Conservation (phyloP, 2,329 filamentous ascomycete species). For the Neofusicoccum parvum region DNA sequence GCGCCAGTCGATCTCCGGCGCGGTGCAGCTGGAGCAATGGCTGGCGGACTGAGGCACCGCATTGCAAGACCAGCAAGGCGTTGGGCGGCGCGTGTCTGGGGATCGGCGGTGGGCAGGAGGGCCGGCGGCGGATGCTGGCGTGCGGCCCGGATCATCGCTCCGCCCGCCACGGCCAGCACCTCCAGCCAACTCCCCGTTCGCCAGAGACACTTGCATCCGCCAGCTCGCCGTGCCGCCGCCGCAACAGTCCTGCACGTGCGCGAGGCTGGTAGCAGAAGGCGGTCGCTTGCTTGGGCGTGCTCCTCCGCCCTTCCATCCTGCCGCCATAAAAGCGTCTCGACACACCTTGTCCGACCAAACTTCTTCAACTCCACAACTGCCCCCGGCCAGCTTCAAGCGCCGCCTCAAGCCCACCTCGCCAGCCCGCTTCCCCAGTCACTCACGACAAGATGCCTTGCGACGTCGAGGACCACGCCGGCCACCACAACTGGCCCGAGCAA, state of each 20-base stretch:
- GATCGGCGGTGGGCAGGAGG: background rate
- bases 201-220: background rate
- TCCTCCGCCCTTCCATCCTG: background rate
- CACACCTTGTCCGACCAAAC: background rate
- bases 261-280: background rate
- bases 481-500: constrained; percentile 20
- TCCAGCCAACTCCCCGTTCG: background rate
- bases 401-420: background rate
- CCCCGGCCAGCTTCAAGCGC: background rate
- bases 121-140: background rate
- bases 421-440: background rate
- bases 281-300: background rate
- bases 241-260: background rate
- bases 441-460: constrained; percentile 10
- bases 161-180: constrained; percentile 10
- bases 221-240: too few relatives aligned
- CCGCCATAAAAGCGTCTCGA: background rate
- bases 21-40: background rate
- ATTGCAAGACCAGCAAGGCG: too few relatives aligned
- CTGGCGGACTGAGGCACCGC: background rate
- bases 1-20: too few relatives aligned
- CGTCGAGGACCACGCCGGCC: background rate
- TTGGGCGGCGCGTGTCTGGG: background rate
- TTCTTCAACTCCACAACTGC: background rate
- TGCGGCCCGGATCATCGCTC: constrained; percentile 15